Conservation (phyloP, 176 grass and related monocot species). For the Eremochloa ophiuroides region DNA sequence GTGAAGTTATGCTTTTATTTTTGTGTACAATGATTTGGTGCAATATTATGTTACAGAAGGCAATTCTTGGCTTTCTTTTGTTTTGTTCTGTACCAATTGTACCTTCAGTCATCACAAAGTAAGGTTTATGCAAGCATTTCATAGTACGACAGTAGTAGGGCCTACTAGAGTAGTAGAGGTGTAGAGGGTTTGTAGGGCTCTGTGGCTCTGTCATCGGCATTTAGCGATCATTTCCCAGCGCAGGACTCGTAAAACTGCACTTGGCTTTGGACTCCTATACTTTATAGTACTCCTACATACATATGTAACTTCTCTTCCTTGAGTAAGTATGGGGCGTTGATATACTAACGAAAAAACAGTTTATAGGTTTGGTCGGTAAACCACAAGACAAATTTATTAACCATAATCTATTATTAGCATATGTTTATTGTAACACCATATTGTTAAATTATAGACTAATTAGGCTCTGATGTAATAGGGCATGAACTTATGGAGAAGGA, state of each 20-base stretch:
- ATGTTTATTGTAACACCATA: too few species aligned
- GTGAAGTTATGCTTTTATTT: not conserved
- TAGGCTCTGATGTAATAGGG: too few species aligned
- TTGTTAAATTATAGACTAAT: too few species aligned
- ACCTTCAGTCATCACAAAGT: not conserved
- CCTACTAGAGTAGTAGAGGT: not conserved
- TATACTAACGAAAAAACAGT: too few species aligned
- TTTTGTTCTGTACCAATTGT: not conserved
- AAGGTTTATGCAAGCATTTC: not conserved
- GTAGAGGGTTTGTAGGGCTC: not conserved
- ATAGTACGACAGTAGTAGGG: constrained; percentile 4
- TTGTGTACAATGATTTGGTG: not conserved
- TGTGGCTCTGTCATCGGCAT: constrained; percentile 19
- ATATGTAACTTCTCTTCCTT: too few species aligned
- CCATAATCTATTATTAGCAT: too few species aligned
- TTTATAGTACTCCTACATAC: too few species aligned
- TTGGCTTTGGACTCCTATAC: not conserved
- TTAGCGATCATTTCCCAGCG: constrained; percentile 17
- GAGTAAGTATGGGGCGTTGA: too few species aligned
- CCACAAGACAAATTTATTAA: too few species aligned
- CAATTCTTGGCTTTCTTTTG: constrained; percentile 4
- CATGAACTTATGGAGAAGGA: too few species aligned
- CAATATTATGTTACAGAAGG: not conserved
- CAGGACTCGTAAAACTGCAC: constrained; percentile 5
- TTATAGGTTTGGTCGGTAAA: too few species aligned